Evolutionary conservation across 2,329 filamentous ascomycete species (phyloP), one percentile per base, ranked within the genome.

Genomic region (Grosmannia huntii): DNA sequence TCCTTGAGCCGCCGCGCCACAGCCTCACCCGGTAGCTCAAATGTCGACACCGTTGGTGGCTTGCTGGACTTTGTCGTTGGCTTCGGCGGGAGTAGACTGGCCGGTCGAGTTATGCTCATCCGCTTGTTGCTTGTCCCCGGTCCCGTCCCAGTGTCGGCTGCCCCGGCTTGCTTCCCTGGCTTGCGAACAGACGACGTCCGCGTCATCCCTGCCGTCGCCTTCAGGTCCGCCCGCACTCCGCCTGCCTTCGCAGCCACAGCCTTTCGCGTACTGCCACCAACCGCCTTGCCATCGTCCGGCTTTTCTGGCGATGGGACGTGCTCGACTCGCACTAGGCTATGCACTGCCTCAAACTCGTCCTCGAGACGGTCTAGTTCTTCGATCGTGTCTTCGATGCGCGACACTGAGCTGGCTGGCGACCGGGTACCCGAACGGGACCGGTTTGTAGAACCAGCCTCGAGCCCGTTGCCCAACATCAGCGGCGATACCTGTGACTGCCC

Each of bases 21-120:
- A 44, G 79, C 80, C 51, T 86, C 83, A 11, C 83, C 82, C 0
- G 82, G 81, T 14, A 86, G 75, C 67, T 85, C 81, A 66, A 84
- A 86, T 0, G 74, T 76, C 2, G 83, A 68, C 10, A 76, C 68
- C 1, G 81, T 85, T 3, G 72, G 72, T 19, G 75, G 71, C 65
- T 81, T 85, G 44, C 70, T 73, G 10, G 81, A 81, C 65, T 76
- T 84, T 25, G 69, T 67, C 6, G 72, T 66, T 23, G 73, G 69
- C 62, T 76, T 82, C 4, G 75, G 73, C 7, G 73, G 72, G 6
- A 75, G 68, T 23, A 77, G 71, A 60, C 72, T 74, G 27, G 73
- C 64, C 23, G 73, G 72, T 38, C 72, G 71, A 19, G 64, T 64
- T 23, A 67, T 65, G 31, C 57, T 62, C 10, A 64, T 62, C 59